phyloP scores from a whole-genome alignment of 306 rosid species.

The Nissolia schottii region DNA sequence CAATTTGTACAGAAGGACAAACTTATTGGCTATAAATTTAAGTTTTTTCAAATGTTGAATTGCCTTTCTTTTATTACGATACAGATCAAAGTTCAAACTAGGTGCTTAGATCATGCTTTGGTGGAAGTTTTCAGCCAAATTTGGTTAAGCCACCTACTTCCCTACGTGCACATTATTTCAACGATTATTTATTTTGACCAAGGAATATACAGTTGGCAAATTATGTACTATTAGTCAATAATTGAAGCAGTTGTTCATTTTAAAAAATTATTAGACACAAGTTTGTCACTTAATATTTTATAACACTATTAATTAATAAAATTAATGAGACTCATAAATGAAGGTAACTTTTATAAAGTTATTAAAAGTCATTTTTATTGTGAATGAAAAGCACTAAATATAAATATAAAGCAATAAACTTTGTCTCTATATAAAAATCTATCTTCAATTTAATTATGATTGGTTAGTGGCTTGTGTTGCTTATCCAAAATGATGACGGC shows the following conservation, averaged over 20 bases:
- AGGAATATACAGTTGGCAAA: conserved; percentile 18
- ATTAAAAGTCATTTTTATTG: no score
- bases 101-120: conserved; percentile 14
- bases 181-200: conserved; percentile 21
- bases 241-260: no score
- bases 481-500: conserved; percentile 47
- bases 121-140: conserved; percentile 6
- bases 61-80: neutral
- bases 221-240: conserved; percentile 21
- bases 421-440: no score
- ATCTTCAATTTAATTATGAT: neutral
- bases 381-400: no score
- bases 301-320: no score
- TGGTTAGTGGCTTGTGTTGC: conserved; percentile 19
- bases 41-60: conserved; percentile 8
- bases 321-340: no score
- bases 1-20: neutral
- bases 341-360: no score
- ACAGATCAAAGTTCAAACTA: neutral
- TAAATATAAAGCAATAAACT: no score
- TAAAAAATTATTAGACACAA: no score
- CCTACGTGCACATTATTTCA: neutral
- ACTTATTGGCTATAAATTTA: neutral
- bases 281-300: no score
- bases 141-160: neutral